phyloP scores from a whole-genome alignment of 2,329 filamentous ascomycete species.

The Sporothrix sp. region DNA sequence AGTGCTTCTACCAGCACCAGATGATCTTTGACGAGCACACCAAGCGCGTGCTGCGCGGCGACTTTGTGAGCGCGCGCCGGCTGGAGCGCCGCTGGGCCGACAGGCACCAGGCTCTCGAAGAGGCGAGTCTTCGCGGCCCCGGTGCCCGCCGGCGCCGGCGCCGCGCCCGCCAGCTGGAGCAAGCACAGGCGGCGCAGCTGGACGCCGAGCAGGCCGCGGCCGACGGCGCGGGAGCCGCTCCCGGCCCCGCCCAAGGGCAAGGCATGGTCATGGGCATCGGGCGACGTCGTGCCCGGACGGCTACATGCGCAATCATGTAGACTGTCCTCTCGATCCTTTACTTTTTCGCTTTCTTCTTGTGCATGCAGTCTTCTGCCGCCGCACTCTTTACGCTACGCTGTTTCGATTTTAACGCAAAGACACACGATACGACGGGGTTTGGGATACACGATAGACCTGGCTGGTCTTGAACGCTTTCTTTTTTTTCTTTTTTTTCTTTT shows the following conservation, averaged over 20 bases:
- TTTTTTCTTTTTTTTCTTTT: neutral
- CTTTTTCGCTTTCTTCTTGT: neutral
- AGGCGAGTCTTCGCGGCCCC: conserved; percentile 60
- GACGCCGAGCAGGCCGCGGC: no score
- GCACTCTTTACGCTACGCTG: no score
- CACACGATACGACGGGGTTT: no score
- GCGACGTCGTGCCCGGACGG: conserved; percentile 17
- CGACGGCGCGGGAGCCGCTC: conserved; percentile 44
- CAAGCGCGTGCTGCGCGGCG: conserved; percentile 70
- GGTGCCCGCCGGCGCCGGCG: conserved; percentile 61
- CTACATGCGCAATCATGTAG: conserved; percentile 21
- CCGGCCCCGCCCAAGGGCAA: no score
- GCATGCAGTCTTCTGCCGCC: neutral
- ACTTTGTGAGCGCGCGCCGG: conserved; percentile 62
- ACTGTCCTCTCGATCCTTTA: no score
- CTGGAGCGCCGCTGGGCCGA: conserved; percentile 87
- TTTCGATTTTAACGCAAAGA: neutral
- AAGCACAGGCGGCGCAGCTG: conserved; percentile 57
- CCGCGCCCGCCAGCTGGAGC: conserved; percentile 70
- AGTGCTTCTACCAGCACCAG: conserved; percentile 93
- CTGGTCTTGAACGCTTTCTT: neutral
- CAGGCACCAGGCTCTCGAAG: conserved; percentile 86
- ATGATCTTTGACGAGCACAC: conserved; percentile 91
- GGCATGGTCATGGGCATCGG: conserved; percentile 31
- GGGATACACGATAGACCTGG: neutral